phyloP scores from a whole-genome alignment of 75 land plant species.

The Adiantum capillusveneris region DNA sequence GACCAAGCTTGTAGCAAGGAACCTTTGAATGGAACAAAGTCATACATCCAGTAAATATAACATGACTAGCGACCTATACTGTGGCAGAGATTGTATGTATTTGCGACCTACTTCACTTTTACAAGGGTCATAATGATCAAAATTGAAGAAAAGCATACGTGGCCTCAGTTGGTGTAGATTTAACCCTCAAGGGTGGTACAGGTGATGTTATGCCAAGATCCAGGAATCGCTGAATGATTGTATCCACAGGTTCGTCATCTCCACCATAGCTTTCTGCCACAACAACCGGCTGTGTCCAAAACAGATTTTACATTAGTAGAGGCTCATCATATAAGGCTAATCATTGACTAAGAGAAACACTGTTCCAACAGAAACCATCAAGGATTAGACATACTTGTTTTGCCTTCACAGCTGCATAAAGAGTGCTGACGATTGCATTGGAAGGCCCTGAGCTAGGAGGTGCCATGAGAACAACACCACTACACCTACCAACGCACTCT shows the following conservation, averaged over 20 bases:
- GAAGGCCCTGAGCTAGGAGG: constrained; percentile 50
- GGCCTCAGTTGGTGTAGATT: constrained; percentile 38
- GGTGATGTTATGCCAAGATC: constrained; percentile 28
- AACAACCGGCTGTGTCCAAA: constrained; percentile 27
- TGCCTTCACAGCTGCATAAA: constrained; percentile 33
- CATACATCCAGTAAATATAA: too few species aligned
- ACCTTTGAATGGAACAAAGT: too few species aligned
- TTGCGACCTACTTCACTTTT: too few species aligned
- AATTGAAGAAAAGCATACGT: too few species aligned
- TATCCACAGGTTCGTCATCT: constrained; percentile 52
- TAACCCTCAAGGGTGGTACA: constrained; percentile 37
- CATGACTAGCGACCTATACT: too few species aligned
- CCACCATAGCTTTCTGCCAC: constrained; percentile 58
- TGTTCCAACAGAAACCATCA: background rate
- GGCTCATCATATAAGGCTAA: too few species aligned
- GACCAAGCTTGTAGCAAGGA: too few species aligned
- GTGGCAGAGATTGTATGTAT: too few species aligned
- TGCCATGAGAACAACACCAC: constrained; percentile 42
- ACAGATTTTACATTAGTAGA: too few species aligned
- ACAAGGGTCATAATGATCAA: too few species aligned
- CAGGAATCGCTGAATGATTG: constrained; percentile 32
- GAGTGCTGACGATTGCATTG: constrained; percentile 29
- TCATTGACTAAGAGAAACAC: too few species aligned
- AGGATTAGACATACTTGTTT: constrained; percentile 26
- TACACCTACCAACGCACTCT: constrained; percentile 31